phyloP scores from a whole-genome alignment of 805 yeast species.

The Kuraishia piskuri region DNA sequence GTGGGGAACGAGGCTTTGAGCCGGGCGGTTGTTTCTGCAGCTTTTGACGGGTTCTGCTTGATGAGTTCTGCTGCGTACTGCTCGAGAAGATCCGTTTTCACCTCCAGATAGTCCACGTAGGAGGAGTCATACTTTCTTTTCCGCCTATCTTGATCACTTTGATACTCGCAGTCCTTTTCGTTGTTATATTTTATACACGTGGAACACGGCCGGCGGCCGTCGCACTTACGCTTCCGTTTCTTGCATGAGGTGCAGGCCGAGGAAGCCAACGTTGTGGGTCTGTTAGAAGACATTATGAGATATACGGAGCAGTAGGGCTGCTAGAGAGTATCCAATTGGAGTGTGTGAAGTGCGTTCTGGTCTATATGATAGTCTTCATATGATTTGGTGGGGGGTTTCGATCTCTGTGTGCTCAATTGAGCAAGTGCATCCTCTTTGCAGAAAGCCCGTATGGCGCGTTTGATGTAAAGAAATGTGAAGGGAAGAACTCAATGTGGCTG shows the following conservation, averaged over 20 bases:
- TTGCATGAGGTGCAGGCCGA: constrained; percentile 13
- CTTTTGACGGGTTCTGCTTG: constrained; percentile 12
- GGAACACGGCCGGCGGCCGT: constrained; percentile 17
- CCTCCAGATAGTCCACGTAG: constrained; percentile 20
- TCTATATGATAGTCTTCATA: no score
- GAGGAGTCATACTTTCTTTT: constrained; percentile 23
- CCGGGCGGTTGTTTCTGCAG: constrained; percentile 2
- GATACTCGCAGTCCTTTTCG: constrained; percentile 12
- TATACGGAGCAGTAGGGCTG: neutral
- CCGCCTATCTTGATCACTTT: constrained; percentile 18
- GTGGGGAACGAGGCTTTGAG: constrained; percentile 6
- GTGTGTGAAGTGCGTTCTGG: no score
- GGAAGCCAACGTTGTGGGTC: neutral
- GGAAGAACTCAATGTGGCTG: no score
- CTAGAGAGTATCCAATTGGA: neutral
- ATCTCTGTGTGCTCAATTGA: no score
- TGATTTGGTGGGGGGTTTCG: no score
- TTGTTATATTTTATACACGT: constrained; percentile 12
- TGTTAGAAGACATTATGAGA: neutral
- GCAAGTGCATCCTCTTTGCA: no score
- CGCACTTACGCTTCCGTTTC: constrained; percentile 12
- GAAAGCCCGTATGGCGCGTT: no score
- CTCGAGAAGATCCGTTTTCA: constrained; percentile 18
- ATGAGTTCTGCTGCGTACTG: constrained; percentile 17
- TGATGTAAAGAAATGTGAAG: no score